Conservation (phyloP, 805 yeast species). For the Saccharomycopsis malanga region DNA sequence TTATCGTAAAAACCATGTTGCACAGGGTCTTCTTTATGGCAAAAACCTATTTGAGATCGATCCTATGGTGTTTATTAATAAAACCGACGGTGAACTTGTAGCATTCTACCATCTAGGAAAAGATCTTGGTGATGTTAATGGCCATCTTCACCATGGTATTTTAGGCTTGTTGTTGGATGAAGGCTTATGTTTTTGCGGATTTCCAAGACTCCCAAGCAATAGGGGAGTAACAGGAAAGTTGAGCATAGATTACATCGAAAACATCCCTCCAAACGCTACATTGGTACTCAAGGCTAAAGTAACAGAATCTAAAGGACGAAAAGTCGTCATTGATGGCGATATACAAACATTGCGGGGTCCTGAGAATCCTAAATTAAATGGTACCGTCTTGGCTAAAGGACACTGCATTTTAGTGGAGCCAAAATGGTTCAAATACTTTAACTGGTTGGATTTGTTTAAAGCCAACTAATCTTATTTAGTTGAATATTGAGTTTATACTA, state of each 20-base stretch:
- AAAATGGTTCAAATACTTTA: constrained; percentile 71
- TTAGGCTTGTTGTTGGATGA: constrained; percentile 51
- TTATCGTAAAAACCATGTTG: constrained; percentile 57
- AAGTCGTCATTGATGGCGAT: constrained; percentile 68
- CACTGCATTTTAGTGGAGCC: constrained; percentile 77
- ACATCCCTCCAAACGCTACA: constrained; percentile 36
- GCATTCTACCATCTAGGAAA: constrained; percentile 67
- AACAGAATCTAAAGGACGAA: constrained; percentile 62
- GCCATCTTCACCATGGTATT: constrained; percentile 76
- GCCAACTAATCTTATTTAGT: too few species aligned
- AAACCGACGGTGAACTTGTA: constrained; percentile 43
- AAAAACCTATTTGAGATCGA: constrained; percentile 64
- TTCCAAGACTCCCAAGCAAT: constrained; percentile 67
- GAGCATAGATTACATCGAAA: constrained; percentile 50
- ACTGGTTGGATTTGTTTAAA: constrained; percentile 42
- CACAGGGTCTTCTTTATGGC: constrained; percentile 66
- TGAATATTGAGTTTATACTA: too few species aligned
- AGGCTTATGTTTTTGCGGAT: constrained; percentile 79
- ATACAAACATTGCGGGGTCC: constrained; percentile 40
- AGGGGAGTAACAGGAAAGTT: constrained; percentile 87
- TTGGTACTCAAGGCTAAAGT: constrained; percentile 66
- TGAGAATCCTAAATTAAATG: constrained; percentile 21
- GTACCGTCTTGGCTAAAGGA: constrained; percentile 48
- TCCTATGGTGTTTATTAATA: constrained; percentile 58
- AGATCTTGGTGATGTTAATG: constrained; percentile 36